Evolutionary conservation across 179 eudicot genomes (phyloP), one percentile per base, ranked within the genome.

Genomic region (Beta lomatogona): DNA sequence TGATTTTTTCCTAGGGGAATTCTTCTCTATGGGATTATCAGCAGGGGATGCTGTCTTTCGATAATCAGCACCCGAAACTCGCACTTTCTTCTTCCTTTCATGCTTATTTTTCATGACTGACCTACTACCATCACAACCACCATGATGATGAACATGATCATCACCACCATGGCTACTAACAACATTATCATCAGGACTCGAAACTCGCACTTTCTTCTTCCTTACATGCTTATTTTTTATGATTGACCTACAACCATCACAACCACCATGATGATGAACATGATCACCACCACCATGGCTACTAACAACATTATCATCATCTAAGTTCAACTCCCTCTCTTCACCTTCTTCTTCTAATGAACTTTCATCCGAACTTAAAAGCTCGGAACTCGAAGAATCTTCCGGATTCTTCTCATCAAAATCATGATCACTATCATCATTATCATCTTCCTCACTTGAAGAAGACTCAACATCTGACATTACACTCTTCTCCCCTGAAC

Each of bases 381-480:
- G 0, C 64, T 16, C 80, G 31, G 48, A 67, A 19, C 48, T 59
- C 6, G n/a, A 25, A 59, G 55, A 60, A 57, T 5, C 22, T 8
- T 57, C 82, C 55, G 60, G 54, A n/a, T 81, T 61, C 8, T 45
- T 60, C 4, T 72, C 69, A 58, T 15, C 22, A n/a, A 46, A 83
- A 12, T 78, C 76, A 54, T 4, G 15, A 4, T 83, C 88, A 64
- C 44, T 60, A 28, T 11, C 11, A 36, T 16, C 73, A 15, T 53
- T 31, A 31, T 31, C 74, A 18, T 81, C 83, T 58, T 80, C 84
- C 19, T 53, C 85, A 61, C 66, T 73, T 13, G 77, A 81, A 12
- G 77, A 79, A 44, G 36, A 31, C 48, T 68, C 86, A 12, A 68
- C 36, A 48, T 71, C 81, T 10, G 28, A 25, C 28, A 25, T 25